phyloP scores from a whole-genome alignment of 1,139 yeast genomes.

The Spathaspora sp. region DNA sequence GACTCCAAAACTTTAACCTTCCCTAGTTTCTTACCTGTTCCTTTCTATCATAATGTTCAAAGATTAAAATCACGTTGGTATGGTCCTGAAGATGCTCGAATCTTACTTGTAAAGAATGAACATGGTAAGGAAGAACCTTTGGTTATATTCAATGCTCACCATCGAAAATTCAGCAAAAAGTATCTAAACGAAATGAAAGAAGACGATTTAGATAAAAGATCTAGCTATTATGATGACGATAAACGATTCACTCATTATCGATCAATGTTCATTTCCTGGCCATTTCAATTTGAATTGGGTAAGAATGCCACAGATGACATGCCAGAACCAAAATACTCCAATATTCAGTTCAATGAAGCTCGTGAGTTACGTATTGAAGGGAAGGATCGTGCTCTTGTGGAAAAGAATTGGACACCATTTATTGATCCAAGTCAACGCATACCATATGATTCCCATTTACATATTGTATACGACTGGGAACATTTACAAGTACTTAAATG shows the following conservation, averaged over 20 bases:
- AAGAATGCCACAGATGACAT: conserved; percentile 23
- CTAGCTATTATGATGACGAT: conserved; percentile 23
- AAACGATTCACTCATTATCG: conserved; percentile 15
- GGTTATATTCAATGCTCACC: conserved; percentile 30
- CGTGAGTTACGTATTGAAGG: conserved; percentile 26
- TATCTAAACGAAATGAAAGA: conserved; percentile 5
- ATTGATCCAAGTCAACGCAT: conserved; percentile 24
- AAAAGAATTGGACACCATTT: conserved; percentile 49
- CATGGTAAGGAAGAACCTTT: conserved; percentile 29
- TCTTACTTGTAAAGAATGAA: conserved; percentile 29
- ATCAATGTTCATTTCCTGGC: conserved; percentile 32
- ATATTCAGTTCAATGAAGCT: conserved; percentile 22
- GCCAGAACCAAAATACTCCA: conserved; percentile 17
- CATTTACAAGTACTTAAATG: conserved; percentile 2
- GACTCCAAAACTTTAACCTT: conserved; percentile 17
- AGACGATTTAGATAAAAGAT: conserved; percentile 14
- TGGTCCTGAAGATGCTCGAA: conserved; percentile 51
- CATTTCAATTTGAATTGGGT: conserved; percentile 32
- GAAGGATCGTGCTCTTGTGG: conserved; percentile 16
- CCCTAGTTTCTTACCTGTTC: conserved; percentile 26
- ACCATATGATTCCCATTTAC: not conserved
- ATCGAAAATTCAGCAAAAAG: conserved; percentile 13
- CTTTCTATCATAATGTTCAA: conserved; percentile 29
- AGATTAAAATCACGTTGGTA: conserved; percentile 19
- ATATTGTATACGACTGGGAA: conserved; percentile 3